Percentiles rank a stretch among this genome's conserved stretches.
phyloP scores from a whole-genome alignment of 805 yeast genomes.

The Lachancea meyersii region DNA sequence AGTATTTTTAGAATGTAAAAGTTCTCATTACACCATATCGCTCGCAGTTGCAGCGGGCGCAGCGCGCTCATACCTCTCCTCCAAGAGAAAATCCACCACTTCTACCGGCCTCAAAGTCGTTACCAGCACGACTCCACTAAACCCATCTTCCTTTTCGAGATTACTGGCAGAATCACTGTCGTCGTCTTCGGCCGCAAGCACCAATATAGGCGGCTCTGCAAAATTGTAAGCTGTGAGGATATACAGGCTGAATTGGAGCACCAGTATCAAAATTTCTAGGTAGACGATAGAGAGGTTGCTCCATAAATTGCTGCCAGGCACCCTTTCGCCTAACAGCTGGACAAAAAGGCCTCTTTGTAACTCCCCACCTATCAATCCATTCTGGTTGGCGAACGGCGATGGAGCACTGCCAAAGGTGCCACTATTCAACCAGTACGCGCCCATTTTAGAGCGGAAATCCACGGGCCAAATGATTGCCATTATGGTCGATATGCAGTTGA shows the following conservation, averaged over 20 bases:
- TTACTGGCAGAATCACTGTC: background rate
- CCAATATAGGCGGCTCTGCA: slow-evolving; percentile 15
- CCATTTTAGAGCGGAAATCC: slow-evolving; percentile 35
- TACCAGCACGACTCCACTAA: slow-evolving; percentile 37
- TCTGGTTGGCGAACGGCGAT: slow-evolving; percentile 24
- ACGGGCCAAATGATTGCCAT: slow-evolving; percentile 24
- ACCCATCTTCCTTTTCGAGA: slow-evolving; percentile 37
- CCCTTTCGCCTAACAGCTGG: slow-evolving; percentile 44
- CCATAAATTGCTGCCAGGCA: slow-evolving; percentile 30
- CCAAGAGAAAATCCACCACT: background rate
- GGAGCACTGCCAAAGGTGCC: slow-evolving; percentile 28
- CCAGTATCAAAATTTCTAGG: slow-evolving; percentile 25
- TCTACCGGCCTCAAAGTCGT: slow-evolving; percentile 33
- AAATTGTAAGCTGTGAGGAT: slow-evolving; percentile 26
- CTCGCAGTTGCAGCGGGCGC: background rate
- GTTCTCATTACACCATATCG: background rate
- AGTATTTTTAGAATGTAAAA: background rate
- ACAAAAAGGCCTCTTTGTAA: slow-evolving; percentile 35
- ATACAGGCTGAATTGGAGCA: slow-evolving; percentile 23
- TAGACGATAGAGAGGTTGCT: slow-evolving; percentile 30
- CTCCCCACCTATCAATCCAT: slow-evolving; percentile 28
- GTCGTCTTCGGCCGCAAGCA: background rate
- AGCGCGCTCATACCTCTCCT: background rate
- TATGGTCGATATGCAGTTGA: slow-evolving; percentile 20
- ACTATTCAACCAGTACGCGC: slow-evolving; percentile 18